A percentile compares a stretch with the other conserved stretches of the same genome.
These are phyloP conservation scores for Penicillium alfredii DNA, from an alignment of 495 filamentous ascomycete species.

Conservation along the genomic window DNA sequence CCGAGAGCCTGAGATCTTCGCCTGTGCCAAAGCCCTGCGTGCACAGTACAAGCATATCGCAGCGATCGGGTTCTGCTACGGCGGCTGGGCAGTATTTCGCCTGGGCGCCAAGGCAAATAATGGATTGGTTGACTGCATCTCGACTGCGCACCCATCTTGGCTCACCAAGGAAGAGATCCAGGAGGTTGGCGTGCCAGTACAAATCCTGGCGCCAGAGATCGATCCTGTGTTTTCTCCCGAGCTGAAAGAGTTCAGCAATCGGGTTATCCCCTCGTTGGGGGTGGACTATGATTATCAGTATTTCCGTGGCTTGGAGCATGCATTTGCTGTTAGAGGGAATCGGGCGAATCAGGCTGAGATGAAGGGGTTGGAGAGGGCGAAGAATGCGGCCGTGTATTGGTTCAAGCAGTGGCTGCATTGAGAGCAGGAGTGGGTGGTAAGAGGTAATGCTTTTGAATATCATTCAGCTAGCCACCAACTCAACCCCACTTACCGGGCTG, in stretches of 20 bases:
- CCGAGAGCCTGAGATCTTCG: constrained; percentile 50
- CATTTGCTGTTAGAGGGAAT: constrained; percentile 43
- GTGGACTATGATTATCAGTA: constrained; percentile 53
- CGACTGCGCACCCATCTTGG: constrained; percentile 48
- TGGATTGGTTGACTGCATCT: constrained; percentile 49
- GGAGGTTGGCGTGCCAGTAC: constrained; percentile 46
- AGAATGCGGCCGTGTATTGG: constrained; percentile 16
- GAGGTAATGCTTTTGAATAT: no score
- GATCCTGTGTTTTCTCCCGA: constrained; percentile 45
- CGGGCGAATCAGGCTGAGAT: constrained; percentile 20
- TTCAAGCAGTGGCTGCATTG: constrained; percentile 9
- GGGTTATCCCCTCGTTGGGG: constrained; percentile 33
- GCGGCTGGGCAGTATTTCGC: constrained; percentile 34
- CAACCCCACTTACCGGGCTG: no score
- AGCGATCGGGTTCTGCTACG: constrained; percentile 56
- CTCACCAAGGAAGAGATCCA: constrained; percentile 47
- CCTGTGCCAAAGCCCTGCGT: constrained; percentile 41
- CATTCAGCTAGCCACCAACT: no score
- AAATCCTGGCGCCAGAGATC: constrained; percentile 53
- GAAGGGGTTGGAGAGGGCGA: constrained; percentile 12
- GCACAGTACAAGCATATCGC: constrained; percentile 37
- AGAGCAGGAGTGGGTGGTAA: background rate
- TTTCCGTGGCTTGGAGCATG: constrained; percentile 51
- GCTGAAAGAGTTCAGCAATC: constrained; percentile 43
- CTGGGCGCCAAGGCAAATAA: constrained; percentile 19